phyloP scores from a whole-genome alignment of 2,329 filamentous ascomycete species.

The Neonectria coccinea region DNA sequence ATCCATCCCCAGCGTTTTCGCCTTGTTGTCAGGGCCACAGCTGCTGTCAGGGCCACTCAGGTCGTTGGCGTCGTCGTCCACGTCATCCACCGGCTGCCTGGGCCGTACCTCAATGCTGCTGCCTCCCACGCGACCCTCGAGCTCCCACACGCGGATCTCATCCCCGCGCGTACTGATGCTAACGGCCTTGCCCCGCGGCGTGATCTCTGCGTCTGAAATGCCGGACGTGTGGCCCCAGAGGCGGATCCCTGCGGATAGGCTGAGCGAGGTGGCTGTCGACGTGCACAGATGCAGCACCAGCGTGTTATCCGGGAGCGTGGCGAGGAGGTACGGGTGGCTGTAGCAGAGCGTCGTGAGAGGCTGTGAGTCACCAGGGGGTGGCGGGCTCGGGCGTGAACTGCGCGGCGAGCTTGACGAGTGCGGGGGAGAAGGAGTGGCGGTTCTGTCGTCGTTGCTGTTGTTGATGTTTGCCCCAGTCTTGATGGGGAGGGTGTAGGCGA shows the following conservation, averaged over 20 bases:
- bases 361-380: conserved; percentile 27
- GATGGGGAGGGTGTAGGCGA: conserved; percentile 53
- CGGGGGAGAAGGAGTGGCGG: conserved; percentile 5
- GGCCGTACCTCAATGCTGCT: conserved; percentile 67
- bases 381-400: conserved; percentile 23
- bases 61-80: conserved; percentile 13
- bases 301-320: conserved; percentile 88
- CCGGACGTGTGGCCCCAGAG: conserved; percentile 94
- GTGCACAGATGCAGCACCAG: conserved; percentile 84
- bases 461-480: conserved; percentile 36
- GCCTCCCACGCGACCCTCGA: conserved; percentile 75
- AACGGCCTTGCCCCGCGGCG: conserved; percentile 85
- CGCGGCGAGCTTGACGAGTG: neutral
- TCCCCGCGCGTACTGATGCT: conserved; percentile 86
- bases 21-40: conserved; percentile 7
- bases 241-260: conserved; percentile 78
- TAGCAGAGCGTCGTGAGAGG: conserved; percentile 74
- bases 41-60: conserved; percentile 12
- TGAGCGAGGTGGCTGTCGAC: conserved; percentile 74
- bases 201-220: conserved; percentile 87
- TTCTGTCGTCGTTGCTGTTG: conserved; percentile 13
- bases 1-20: conserved; percentile 12
- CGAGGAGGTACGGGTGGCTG: conserved; percentile 85
- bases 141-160: conserved; percentile 87
- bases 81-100: conserved; percentile 43